Percentiles rank a stretch among this genome's conserved stretches.
Evolutionary conservation across 345 rosid species (phyloP).

Genomic region (Pistacia integerrima): DNA sequence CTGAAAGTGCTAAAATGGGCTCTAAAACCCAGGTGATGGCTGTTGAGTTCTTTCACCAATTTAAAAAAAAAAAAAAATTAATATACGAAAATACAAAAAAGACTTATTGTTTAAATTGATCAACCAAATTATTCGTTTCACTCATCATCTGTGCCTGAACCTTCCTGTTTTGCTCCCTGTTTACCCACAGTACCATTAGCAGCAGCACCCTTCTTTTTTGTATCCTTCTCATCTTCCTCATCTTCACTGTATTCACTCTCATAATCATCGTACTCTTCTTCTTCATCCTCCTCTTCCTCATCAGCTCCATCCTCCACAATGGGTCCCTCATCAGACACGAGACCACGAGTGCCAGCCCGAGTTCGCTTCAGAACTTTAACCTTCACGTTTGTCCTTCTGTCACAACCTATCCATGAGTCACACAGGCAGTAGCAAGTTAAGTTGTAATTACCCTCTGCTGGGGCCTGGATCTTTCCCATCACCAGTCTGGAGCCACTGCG

Average conservation of each 20-base stretch:
- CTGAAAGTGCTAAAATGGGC: not conserved
- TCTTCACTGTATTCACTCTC: conserved; percentile 97
- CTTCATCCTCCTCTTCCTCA: conserved; percentile 90
- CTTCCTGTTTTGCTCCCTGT: conserved; percentile 65
- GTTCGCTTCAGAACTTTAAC: conserved; percentile 85
- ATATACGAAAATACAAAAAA: not conserved
- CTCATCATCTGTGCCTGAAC: conserved; percentile 75
- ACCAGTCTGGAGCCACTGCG: conserved; percentile 82
- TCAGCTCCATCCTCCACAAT: conserved; percentile 80
- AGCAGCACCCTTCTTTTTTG: conserved; percentile 54
- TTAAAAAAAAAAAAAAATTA: not conserved
- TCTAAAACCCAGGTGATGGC: not conserved
- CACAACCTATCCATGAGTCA: conserved; percentile 97
- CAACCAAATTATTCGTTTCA: conserved; percentile 34
- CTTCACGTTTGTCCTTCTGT: conserved; percentile 63
- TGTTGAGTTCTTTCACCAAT: conserved; percentile 8
- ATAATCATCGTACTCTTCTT: conserved; percentile 82
- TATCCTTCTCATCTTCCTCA: conserved; percentile 71
- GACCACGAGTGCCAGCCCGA: conserved; percentile 74
- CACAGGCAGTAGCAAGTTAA: conserved; percentile 87
- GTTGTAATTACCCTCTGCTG: conserved; percentile 82
- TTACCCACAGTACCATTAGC: conserved; percentile 56
- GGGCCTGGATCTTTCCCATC: conserved; percentile 90
- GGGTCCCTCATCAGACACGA: conserved; percentile 67
- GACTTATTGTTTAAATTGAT: conserved; percentile 13